A percentile compares a stretch with the other conserved stretches of the same genome.
These are phyloP conservation scores for Oryza meridionalis DNA, from an alignment of 176 grass and related monocot genomes.

Conservation along the genomic window DNA sequence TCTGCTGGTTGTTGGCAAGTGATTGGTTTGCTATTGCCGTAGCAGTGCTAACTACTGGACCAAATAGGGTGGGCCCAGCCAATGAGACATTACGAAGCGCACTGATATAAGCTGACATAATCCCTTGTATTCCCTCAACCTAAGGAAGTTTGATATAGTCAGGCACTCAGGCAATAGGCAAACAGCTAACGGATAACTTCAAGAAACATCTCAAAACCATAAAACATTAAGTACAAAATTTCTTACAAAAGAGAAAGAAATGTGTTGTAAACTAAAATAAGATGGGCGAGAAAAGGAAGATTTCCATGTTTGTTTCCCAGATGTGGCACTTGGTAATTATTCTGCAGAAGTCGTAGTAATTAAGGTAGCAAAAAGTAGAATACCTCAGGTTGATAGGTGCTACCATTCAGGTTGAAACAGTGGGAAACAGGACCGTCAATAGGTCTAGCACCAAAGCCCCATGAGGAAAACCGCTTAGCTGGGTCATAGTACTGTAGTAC, in stretches of 20 bases:
- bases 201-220: conserved; percentile 7
- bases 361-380: conserved; percentile 24
- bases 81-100: conserved; percentile 93
- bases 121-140: conserved; percentile 98
- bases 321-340: conserved; percentile 2
- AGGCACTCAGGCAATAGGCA: conserved; percentile 24
- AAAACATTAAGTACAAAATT: neutral
- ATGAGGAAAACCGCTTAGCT: conserved; percentile 77
- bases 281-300: neutral
- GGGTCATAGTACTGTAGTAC: conserved; percentile 86
- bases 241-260: conserved; percentile 3
- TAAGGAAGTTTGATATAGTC: conserved; percentile 46
- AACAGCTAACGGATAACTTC: conserved; percentile 29
- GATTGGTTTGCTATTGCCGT: conserved; percentile 88
- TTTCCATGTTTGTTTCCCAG: neutral
- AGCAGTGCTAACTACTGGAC: conserved; percentile 78
- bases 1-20: conserved; percentile 61
- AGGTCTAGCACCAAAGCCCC: conserved; percentile 98
- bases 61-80: conserved; percentile 97
- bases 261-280: conserved; percentile 19
- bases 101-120: conserved; percentile 97
- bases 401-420: conserved; percentile 98
- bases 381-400: conserved; percentile 88
- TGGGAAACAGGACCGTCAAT: conserved; percentile 98
- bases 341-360: conserved; percentile 23